Evolutionary conservation across 2,329 filamentous ascomycete genomes (phyloP), one percentile per base, ranked within the genome.

Genomic region (Fusarium azukiicola): DNA sequence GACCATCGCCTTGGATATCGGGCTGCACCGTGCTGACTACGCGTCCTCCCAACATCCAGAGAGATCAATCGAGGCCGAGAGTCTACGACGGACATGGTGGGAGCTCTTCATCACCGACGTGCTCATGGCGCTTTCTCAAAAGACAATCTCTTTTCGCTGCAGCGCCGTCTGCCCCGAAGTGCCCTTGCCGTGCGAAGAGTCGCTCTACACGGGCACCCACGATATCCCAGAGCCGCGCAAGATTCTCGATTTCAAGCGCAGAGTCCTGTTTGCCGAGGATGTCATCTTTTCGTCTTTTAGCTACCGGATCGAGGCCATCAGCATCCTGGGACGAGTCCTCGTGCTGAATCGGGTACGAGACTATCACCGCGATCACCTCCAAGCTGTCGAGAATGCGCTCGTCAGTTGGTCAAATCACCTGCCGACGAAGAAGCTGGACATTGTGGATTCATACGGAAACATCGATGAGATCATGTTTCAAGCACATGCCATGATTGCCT

Each of bases 401-500:
- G 74, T 80, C 3, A 80, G 76, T 27, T 82, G 80, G 80, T 76
- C 73, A 0, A 80, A 82, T 12, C 80, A 82, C 6, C 19, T 82
- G 0, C 78, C 77, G 0, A 49, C 74, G 0, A 72, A 73, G 6
- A 82, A 82, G 42, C 2, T 79, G 8, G 80, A 82, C 2, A 79
- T 80, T 1, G 77, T 80, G 2, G 75, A 79, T 11, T 68, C 73
- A 1, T 82, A 79, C 13, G 80, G 80, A 0, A 76, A 80, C 3
- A 78, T 81, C 1, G 80, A 82, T 21, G 80, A 82, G 32, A 82
- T 82, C 67, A 77, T 82, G 77, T 81, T 82, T 2, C 80, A 82
- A 23, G 80, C 80, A 0, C 77, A 82, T 9, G 72, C 74, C 56
- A 72, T 81, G 17, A 81, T 82, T 1, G 77, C 79, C 1, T 63